Evolutionary conservation across 345 rosid species (phyloP).

Genomic region (Sisymbrium irio): DNA sequence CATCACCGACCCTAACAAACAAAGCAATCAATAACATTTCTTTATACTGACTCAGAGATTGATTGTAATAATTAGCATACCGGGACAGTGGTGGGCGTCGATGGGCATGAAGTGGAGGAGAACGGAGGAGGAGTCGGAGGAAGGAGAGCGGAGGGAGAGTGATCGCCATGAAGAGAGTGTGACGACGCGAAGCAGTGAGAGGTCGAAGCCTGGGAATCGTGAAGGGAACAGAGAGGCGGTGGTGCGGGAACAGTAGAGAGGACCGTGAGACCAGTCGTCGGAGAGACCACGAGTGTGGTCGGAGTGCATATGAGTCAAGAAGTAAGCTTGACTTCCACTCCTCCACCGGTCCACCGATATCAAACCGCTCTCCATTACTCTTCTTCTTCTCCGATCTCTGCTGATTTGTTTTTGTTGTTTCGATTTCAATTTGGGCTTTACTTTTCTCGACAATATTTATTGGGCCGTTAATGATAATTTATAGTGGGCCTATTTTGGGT

Average conservation of each 20-base stretch:
- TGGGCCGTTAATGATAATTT: neutral
- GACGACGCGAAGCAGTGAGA: slow-evolving; percentile 62
- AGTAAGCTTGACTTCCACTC: slow-evolving; percentile 65
- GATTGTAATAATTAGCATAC: slow-evolving; percentile 25
- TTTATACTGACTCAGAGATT: neutral
- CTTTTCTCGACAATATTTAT: too few species aligned
- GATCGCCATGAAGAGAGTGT: slow-evolving; percentile 55
- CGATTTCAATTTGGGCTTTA: too few species aligned
- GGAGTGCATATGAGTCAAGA: slow-evolving; percentile 71
- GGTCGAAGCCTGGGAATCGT: slow-evolving; percentile 61
- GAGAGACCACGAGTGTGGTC: slow-evolving; percentile 72
- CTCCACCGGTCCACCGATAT: slow-evolving; percentile 77
- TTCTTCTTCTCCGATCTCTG: neutral
- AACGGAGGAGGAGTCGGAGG: slow-evolving; percentile 36
- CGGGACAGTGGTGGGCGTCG: slow-evolving; percentile 78
- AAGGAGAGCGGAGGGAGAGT: slow-evolving; percentile 47
- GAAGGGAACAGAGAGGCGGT: slow-evolving; percentile 70
- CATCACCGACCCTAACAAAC: slow-evolving; percentile 61
- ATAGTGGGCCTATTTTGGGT: neutral
- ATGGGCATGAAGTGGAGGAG: slow-evolving; percentile 52
- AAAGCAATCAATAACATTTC: neutral
- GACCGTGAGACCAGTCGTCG: slow-evolving; percentile 54
- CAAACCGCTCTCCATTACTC: slow-evolving; percentile 63
- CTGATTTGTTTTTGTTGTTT: too few species aligned
- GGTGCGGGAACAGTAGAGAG: slow-evolving; percentile 73